These are phyloP conservation scores for Magnaporthiopsis poae DNA, from an alignment of 2,329 filamentous ascomycete species.

Conservation along the genomic window DNA sequence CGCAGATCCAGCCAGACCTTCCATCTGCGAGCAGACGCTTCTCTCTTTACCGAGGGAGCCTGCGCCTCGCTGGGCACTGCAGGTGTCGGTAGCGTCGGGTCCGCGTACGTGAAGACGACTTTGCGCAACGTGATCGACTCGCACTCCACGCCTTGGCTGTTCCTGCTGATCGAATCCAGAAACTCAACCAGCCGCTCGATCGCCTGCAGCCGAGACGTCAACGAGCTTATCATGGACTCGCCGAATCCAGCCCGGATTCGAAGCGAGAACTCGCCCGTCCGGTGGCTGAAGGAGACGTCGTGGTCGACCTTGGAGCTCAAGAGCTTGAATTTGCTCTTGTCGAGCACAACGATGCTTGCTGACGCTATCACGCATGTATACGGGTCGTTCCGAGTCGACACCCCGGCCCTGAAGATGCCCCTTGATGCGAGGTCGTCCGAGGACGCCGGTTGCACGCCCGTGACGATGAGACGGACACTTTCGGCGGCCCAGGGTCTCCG, in stretches of 20 bases:
- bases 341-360: slow-evolving; percentile 44
- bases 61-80: slow-evolving; percentile 11
- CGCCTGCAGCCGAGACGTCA: slow-evolving; percentile 51
- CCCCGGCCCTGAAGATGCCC: neutral
- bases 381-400: slow-evolving; percentile 22
- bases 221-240: slow-evolving; percentile 45
- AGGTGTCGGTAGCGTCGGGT: slow-evolving; percentile 16
- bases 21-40: slow-evolving; percentile 27
- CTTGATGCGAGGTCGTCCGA: slow-evolving; percentile 2
- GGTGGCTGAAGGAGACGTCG: slow-evolving; percentile 52
- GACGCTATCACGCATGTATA: slow-evolving; percentile 35
- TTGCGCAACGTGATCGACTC: slow-evolving; percentile 51
- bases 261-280: slow-evolving; percentile 53
- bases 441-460: slow-evolving; percentile 27
- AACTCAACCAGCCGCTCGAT: slow-evolving; percentile 64
- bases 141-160: slow-evolving; percentile 44
- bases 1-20: slow-evolving; percentile 50
- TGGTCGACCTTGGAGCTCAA: slow-evolving; percentile 46
- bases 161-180: slow-evolving; percentile 52
- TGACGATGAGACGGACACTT: slow-evolving; percentile 48
- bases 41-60: slow-evolving; percentile 1
- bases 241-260: slow-evolving; percentile 50
- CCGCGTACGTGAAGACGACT: slow-evolving; percentile 60
- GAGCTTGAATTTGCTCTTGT: slow-evolving; percentile 44
- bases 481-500: slow-evolving; percentile 46